Base-by-base conservation (phyloP, 225 moss, liverwort and hornwort genomes). In the Lunularia cruciata region DNA sequence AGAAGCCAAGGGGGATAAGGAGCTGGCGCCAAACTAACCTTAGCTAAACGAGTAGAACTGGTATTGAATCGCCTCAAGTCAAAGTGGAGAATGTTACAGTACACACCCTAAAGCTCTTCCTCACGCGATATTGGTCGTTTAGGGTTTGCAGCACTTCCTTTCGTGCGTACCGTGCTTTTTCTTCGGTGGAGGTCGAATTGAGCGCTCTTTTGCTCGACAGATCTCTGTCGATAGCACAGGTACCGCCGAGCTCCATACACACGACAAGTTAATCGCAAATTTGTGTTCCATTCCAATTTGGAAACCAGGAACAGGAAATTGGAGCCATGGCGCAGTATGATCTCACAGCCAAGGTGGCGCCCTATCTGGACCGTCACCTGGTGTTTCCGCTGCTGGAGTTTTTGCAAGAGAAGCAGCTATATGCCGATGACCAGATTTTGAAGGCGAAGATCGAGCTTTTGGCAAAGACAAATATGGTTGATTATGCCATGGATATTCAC, bases 401-500 rank as follows among this genome's bases (percentile, higher is more conserved):
- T 76, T 77, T 98, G 70, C 96, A 98, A 70, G 93, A 93, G 79
- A 98, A 98, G 85, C 92, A 98, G 81, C 80, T 98, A 47, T 91
- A 98, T 72, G 76, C 84, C 43, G 93, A 98, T 40, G 96, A 98
- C 68, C 96, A 98, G 73, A 98, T 98, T 43, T 62, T 90, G 8
- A 98, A 98, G 75, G 91, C 96, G 25, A 98, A 98, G 83, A 93
- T 98, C 59, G 96, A 98, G 84, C 78, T 98, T 25, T 79, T 98
- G 52, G 90, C 89, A 35, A 98, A 93, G 83, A 98, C 96, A 8
- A 98, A 98, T 45, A 98, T 98, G 96, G 93, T 98, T 13, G 96
- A 98, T 75, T 93, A 98, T 58, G 90, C 90, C 63, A 93, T 98
- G 92, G 96, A 98, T 65, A 98, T 98, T 54, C 90, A 98, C 77